These are phyloP conservation scores for Puccinia horiana DNA, from an alignment of 1,284 basidiomycete genomes.

Conservation along the genomic window DNA sequence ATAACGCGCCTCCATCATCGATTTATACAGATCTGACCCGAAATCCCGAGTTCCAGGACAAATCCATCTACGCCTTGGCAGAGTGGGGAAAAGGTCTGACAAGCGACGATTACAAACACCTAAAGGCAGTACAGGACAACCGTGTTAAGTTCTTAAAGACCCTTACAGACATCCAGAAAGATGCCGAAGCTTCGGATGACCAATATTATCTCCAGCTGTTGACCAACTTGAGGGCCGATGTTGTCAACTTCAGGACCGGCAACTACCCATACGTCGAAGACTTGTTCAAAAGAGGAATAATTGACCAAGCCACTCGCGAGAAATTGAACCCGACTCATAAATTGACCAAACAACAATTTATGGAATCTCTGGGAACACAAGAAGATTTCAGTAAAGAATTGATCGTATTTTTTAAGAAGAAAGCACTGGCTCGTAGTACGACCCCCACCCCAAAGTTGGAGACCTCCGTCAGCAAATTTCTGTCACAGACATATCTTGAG, in stretches of 20 bases:
- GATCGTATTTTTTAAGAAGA: neutral
- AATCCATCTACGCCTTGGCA: neutral
- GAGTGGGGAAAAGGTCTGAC: neutral
- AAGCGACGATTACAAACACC: neutral
- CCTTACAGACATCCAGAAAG: no score
- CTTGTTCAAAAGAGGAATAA: neutral
- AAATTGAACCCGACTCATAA: neutral
- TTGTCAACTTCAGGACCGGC: no score
- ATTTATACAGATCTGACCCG: neutral
- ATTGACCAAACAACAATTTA: neutral
- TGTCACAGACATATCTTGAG: neutral
- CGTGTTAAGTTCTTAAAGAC: no score
- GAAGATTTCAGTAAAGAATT: neutral
- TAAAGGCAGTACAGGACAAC: no score
- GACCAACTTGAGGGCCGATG: neutral
- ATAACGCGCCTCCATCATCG: neutral
- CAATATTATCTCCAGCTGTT: neutral
- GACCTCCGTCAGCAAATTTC: no score
- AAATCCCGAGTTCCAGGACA: neutral
- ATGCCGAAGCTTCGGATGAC: no score
- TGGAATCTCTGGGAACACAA: neutral
- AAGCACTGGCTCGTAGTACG: neutral
- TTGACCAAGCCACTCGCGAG: neutral
- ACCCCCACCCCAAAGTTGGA: no score
- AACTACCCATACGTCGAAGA: slow-evolving; percentile 8